Percentiles rank a stretch among this genome's conserved stretches.
phyloP scores from a whole-genome alignment of 2,329 filamentous ascomycete genomes.

The Epichloe typhina region DNA sequence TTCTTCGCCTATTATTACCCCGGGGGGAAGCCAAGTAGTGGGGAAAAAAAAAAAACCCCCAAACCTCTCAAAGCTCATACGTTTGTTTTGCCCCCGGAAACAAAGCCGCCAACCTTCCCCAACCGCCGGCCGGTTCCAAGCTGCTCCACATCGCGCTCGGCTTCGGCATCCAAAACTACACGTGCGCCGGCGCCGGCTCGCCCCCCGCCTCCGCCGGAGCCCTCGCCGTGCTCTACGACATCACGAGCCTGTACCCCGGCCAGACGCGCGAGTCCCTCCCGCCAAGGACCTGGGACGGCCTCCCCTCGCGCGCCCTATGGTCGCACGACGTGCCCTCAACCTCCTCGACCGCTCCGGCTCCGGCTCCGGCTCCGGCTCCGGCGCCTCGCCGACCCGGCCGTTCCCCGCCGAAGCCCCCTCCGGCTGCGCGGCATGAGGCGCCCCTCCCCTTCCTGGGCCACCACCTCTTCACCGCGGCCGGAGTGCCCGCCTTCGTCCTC shows the following conservation, averaged over 20 bases:
- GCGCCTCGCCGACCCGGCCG: conserved; percentile 31
- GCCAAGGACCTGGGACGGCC: conserved; percentile 22
- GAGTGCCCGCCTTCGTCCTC: conserved; percentile 48
- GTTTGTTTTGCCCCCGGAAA: not conserved
- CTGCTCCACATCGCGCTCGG: conserved; percentile 46
- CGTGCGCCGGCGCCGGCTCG: conserved; percentile 31
- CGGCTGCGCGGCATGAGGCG: conserved; percentile 21
- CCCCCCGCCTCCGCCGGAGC: conserved; percentile 34
- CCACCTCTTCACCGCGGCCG: conserved; percentile 49
- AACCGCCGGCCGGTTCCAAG: conserved; percentile 22
- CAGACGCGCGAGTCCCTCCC: conserved; percentile 25
- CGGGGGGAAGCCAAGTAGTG: too few relatives aligned
- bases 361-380: too few relatives aligned
- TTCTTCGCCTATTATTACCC: not conserved
- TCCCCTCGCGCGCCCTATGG: conserved; percentile 29
- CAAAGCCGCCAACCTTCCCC: conserved; percentile 30
- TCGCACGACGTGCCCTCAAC: conserved; percentile 35
- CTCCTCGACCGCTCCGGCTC: conserved; percentile 26
- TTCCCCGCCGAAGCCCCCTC: conserved; percentile 28
- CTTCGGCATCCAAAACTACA: conserved; percentile 58
- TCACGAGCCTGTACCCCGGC: conserved; percentile 36
- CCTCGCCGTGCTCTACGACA: conserved; percentile 47
- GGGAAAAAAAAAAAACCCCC: too few relatives aligned
- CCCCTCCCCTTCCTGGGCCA: conserved; percentile 37
- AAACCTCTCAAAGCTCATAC: too few relatives aligned